Evolutionary conservation across 176 grass and related monocot genomes (phyloP), one percentile per base, ranked within the genome.

Genomic region (Phoenix dactylifera): DNA sequence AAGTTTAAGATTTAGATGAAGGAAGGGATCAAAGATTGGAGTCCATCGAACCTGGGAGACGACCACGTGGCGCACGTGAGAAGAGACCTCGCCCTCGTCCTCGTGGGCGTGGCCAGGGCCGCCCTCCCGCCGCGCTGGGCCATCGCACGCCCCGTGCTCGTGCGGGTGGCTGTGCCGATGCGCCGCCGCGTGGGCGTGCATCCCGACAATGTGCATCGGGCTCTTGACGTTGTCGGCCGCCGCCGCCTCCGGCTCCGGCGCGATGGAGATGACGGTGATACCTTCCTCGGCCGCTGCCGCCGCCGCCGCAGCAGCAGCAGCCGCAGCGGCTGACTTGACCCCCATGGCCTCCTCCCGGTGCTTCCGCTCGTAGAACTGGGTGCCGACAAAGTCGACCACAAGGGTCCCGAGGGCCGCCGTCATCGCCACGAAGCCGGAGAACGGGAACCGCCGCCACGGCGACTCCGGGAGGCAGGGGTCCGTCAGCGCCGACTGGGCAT

Each of bases 351-450:
- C 30, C 1, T 32, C 6, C 0, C 56, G 49, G 65, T 84, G 70
- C 76, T 83, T 95, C 14, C 49, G 60, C 62, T 95, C 76, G 79
- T 82, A 81, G 60, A 84, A 61, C 59, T 83, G 80, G 26, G 83
- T 95, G 54, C 70, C 77, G 24, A 95, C 39, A 75, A 95, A 79
- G 71, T 95, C 82, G 24, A 86, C 65, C 59, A 83, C 61, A 15
- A 95, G 85, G 22, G 86, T 95, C 7, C 49, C 86, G n/a, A 95
- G 85, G 23, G 86, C 66, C 39, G 90, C 90, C 49, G 81, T 70
- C 90, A 95, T 89, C 61, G 86, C 86, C 17, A 89, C 66, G 74
- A 95, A 95, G n/a, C 90, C 86, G 50, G 90, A 55, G 72, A 95
- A 95, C 17, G 86, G 86, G 74, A 95, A 95, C 9, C 49, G 55